Conservation (phyloP, 768 basidiomycete genomes). For the Hortiboletus campestris region DNA sequence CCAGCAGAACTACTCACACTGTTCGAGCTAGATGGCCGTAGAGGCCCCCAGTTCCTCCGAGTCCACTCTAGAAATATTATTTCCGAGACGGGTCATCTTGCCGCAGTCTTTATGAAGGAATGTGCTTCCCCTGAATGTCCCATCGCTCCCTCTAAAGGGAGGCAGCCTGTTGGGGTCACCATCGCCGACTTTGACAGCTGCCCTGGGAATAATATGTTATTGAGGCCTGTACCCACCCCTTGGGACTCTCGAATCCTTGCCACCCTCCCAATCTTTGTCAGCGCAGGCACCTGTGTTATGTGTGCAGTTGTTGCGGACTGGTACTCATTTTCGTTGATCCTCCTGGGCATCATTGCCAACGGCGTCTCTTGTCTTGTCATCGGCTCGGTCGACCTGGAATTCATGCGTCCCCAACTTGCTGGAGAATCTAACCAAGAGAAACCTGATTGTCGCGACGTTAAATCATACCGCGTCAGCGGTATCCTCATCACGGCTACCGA, state of each 20-base stretch:
- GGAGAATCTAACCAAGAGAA: not conserved
- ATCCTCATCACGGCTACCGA: constrained; percentile 3
- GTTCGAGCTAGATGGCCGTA: constrained; percentile 8
- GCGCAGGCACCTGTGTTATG: not conserved
- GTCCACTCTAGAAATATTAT: constrained; percentile 7
- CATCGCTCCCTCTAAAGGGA: not conserved
- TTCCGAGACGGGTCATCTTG: constrained; percentile 7
- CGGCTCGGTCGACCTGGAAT: constrained; percentile 21
- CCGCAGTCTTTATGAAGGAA: constrained; percentile 1
- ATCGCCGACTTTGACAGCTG: not conserved
- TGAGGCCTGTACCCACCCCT: not conserved
- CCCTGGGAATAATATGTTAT: not conserved
- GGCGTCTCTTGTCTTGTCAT: constrained; percentile 27
- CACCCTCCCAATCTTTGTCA: constrained; percentile 2
- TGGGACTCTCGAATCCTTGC: not conserved
- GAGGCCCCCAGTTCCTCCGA: constrained; percentile 7
- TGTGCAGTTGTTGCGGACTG: constrained; percentile 22
- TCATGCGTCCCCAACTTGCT: constrained; percentile 1
- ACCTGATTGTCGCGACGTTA: too few species aligned
- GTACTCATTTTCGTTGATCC: constrained; percentile 30
- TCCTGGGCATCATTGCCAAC: constrained; percentile 30
- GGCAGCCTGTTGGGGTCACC: constrained; percentile 4
- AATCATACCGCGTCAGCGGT: not conserved
- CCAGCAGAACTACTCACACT: constrained; percentile 5
- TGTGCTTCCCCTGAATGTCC: not conserved